Base-by-base conservation (phyloP, 2,329 filamentous ascomycete genomes). In the Meredithiella fracta region DNA sequence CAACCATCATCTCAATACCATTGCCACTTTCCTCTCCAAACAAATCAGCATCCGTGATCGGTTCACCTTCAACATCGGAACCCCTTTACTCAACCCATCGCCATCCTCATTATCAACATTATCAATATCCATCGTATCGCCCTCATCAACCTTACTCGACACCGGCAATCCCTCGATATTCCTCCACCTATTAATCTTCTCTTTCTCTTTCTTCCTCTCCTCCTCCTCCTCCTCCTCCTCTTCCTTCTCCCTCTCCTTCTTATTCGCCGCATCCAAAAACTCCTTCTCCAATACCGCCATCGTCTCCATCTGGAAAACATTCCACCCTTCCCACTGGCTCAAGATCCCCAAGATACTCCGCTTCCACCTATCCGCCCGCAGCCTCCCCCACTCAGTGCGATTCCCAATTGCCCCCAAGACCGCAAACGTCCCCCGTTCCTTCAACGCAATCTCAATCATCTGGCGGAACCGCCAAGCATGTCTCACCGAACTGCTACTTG, bases 381-480 rank as follows among this genome's bases (percentile, higher is more conserved):
- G 70, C 1, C 86, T 79, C 8, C 90, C 90, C 88, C 89, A 94
- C 47, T 75, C 74, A 22, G 85, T 70, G 55, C 79, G 80, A 62
- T 83, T 82, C 6, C 88, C 80, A 59, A 94, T 76, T 56, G 77
- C 71, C 1, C 89, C 89, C 2, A 96, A 74, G 47, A 77, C 75
- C 63, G 86, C 84, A 63, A 95, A 94, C 0, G 83, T 79, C 57
- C 79, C 78, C 56, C 80, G 78, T 7, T 77, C 70, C 29, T 79
- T 79, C 23, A 96, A 72, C 1, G 83, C 79, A 0, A 74, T 72
- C 65, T 94, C 88, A 60, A 95, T 88, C 2, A 91, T 74, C 61
- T 85, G 81, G 22, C 89, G 76, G 64, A 89, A 95, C 54, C 88
- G 83, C 86, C 89, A 95, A 2, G 86, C 86, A 65, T 90, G 86